Evolutionary conservation across 345 rosid species (phyloP), one percentile per base, ranked within the genome.

Genomic region (Arabidopsis arenosa): DNA sequence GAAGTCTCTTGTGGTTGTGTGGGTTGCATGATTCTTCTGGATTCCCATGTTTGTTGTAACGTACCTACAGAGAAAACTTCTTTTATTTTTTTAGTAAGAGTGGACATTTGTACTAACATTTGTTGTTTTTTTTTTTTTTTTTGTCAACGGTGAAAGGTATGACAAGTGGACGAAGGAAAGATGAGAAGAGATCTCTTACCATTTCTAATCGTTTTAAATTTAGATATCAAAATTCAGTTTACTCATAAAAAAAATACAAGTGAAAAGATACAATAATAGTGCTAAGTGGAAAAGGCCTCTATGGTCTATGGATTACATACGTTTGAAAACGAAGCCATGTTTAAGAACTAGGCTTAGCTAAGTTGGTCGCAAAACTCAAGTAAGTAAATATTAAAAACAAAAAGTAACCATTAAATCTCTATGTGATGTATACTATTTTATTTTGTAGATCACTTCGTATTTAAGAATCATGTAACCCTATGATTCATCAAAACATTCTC

Each of bases 41-140:
- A 49, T 18, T 48, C 32, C 68, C 40, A 30, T 66, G 39, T 40
- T 57, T 58, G 56, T 49, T 60, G 58, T 65, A 73, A 76, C 43
- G 48, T 47, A 40, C 72, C 80, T 70, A 53, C 9, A 75, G 2
- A 68, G 9, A 30, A 68, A 48, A 59, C 36, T 36, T 41, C 7
- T 10, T 2, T 12, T 54, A 28, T 56, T 36, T 37, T 37, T 37
- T 30, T 11, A 2, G 9, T 40, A 28, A 52, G 11, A 47, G 43
- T 10, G 10, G 55, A 48, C 17, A 48, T 48, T 17, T 65, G 53
- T 7, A 13, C 40, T 5, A 43, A 56, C 14, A 41, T 13, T 28
- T 55, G 37, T 9, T 28, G 9, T 53, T 15, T 23, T 17, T 11
- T 7, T 39, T 36, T 7, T 35, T 64, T 23, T 23, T 23, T 23